phyloP scores from a whole-genome alignment of 73 alveolate genomes.

The Paramecium sexaurelia region DNA sequence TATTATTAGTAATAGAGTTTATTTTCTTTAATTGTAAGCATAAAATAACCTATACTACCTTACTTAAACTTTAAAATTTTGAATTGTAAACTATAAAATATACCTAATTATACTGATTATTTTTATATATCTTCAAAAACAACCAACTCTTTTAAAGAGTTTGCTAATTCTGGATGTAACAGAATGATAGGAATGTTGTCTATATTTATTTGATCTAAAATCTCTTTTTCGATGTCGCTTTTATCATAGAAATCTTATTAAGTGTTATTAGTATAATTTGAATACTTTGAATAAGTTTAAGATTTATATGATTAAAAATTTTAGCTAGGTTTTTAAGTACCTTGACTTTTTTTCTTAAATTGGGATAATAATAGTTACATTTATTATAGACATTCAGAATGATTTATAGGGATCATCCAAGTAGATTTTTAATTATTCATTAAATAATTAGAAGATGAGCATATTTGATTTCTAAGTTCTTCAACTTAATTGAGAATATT shows the following conservation, averaged over 20 bases:
- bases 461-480: background rate
- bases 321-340: background rate
- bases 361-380: background rate
- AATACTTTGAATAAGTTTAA: background rate
- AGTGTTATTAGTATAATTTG: background rate
- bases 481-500: background rate
- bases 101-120: background rate
- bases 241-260: background rate
- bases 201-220: background rate
- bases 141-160: background rate
- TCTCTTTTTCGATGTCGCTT: background rate
- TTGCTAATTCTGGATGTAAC: background rate
- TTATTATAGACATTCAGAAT: background rate
- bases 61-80: background rate
- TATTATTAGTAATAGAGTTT: background rate
- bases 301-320: background rate
- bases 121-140: background rate
- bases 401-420: background rate
- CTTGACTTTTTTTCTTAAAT: background rate
- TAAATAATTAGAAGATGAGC: background rate
- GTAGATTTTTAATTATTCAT: background rate
- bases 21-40: background rate
- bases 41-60: background rate
- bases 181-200: background rate
- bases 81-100: constrained; percentile 25